These are phyloP conservation scores for Trametes cubensis DNA, from an alignment of 768 basidiomycete genomes.

Conservation along the genomic window DNA sequence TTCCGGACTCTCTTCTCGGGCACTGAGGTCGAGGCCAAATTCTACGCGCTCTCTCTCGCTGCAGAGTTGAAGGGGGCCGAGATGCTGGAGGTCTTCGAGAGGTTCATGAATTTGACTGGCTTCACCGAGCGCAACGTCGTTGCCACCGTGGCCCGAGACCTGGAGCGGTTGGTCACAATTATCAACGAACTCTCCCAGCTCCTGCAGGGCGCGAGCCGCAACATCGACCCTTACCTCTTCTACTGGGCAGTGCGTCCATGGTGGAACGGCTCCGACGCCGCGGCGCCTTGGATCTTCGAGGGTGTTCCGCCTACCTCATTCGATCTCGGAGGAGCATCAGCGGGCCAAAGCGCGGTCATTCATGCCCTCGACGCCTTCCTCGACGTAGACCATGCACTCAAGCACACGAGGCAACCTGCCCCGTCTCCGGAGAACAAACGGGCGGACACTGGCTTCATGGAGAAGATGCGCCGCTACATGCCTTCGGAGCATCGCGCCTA, in stretches of 20 bases:
- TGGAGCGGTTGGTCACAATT: constrained; percentile 64
- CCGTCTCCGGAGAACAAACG: constrained; percentile 67
- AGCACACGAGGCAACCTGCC: constrained; percentile 65
- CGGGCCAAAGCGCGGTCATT: constrained; percentile 93
- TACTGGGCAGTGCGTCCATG: constrained; percentile 91
- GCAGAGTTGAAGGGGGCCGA: constrained; percentile 88
- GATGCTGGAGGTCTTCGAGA: constrained; percentile 84
- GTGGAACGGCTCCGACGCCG: constrained; percentile 82
- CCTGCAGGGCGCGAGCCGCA: constrained; percentile 66
- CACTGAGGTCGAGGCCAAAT: constrained; percentile 80
- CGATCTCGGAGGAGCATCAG: constrained; percentile 85
- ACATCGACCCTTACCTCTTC: constrained; percentile 84
- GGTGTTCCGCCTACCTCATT: constrained; percentile 63
- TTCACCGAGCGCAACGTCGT: constrained; percentile 48
- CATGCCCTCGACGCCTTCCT: constrained; percentile 84
- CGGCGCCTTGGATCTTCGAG: constrained; percentile 76
- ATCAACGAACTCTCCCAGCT: constrained; percentile 75
- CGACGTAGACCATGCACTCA: constrained; percentile 86
- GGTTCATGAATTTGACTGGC: constrained; percentile 75
- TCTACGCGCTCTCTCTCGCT: constrained; percentile 82
- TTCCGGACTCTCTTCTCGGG: constrained; percentile 79
- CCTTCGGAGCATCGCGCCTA: constrained; percentile 89
- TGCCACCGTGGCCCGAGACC: constrained; percentile 71
- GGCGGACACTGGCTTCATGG: constrained; percentile 82
- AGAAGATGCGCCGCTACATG: constrained; percentile 94